Evolutionary conservation across 768 basidiomycete species (phyloP), one percentile per base, ranked within the genome.

Genomic region (Lyophyllum shimeji): DNA sequence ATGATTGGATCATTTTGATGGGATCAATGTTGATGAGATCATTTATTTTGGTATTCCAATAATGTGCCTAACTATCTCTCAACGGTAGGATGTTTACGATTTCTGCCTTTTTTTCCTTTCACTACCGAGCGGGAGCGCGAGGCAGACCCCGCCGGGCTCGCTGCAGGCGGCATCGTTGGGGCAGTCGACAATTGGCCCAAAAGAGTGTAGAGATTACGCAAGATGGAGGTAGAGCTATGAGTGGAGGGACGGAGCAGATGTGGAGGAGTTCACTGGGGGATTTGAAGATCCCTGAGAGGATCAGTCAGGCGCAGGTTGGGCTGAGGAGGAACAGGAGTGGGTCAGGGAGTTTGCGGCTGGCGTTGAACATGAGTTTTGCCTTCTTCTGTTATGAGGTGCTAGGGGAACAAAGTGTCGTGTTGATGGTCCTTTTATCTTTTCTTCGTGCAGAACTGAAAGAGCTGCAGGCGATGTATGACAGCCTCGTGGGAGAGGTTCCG

Each of bases 301-400:
- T 93, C 53, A 90, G 84, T 63, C 86, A 88, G 63, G 90, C 90
- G 51, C 93, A 95, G 72, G 84, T 86, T 2, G 84, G 85, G 15
- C 66, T 95, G 48, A 80, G 84, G 66, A 74, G 89, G 61, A 89
- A 92, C 69, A 74, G 67, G 84, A 83, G 0, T 86, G 93, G 80
- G 90, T 95, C 3, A 81, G 86, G 58, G 91, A 93, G 65, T 97
- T 96, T 78, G 93, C 93, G 11, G 71, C 76, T 6, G 86, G 85
- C 63, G 82, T 97, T 43, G 90, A 93, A 63, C 80, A 94, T 95
- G 61, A 73, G 91, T 82, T 9, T 33, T 57, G 52, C 27, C 21
- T 57, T 31, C 24, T 29, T 18, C 23, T 33, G 33, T 8, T 56
- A 15, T 25, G 8, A 3, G 29, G 45, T 50, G 24, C 42, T 4